phyloP scores from a whole-genome alignment of 2,329 filamentous ascomycete genomes.

The Calonectria pseudoreteaudii region DNA sequence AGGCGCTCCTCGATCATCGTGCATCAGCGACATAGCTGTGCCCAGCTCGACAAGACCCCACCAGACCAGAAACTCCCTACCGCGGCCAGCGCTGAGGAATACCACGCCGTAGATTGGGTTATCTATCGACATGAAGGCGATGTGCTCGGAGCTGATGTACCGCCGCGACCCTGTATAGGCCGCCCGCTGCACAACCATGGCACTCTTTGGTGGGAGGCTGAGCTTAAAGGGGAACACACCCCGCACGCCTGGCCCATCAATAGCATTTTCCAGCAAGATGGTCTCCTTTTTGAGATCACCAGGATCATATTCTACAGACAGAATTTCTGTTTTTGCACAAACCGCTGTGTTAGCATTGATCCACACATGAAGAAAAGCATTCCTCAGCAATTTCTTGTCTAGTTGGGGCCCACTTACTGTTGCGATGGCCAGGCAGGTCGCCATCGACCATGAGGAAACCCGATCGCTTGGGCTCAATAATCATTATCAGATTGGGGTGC shows the following conservation, averaged over 20 bases:
- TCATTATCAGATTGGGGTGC: conserved; percentile 41
- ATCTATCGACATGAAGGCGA: conserved; percentile 37
- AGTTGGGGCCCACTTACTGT: conserved; percentile 13
- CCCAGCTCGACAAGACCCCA: conserved; percentile 44
- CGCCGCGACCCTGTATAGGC: conserved; percentile 42
- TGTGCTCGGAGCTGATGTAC: conserved; percentile 38
- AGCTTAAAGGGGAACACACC: conserved; percentile 44
- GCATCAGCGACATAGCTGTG: conserved; percentile 37
- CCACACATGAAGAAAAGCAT: background rate
- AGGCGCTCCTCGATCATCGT: conserved; percentile 38
- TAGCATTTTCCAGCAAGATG: conserved; percentile 38
- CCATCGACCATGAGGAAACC: conserved; percentile 26
- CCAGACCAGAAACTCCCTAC: conserved; percentile 42
- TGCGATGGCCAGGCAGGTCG: conserved; percentile 19
- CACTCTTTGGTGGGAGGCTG: conserved; percentile 36
- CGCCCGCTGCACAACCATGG: conserved; percentile 38
- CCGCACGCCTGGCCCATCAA: conserved; percentile 35
- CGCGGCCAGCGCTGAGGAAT: conserved; percentile 39
- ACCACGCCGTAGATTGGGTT: conserved; percentile 42
- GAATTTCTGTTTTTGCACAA: conserved; percentile 28
- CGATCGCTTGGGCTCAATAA: conserved; percentile 36
- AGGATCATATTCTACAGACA: conserved; percentile 42
- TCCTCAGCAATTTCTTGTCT: background rate
- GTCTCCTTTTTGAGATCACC: conserved; percentile 40
- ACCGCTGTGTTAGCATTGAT: conserved; percentile 3